Evolutionary conservation across 352 stramenopile species (phyloP), one percentile per base, ranked within the genome.

Genomic region (Phytophthora ramorum): DNA sequence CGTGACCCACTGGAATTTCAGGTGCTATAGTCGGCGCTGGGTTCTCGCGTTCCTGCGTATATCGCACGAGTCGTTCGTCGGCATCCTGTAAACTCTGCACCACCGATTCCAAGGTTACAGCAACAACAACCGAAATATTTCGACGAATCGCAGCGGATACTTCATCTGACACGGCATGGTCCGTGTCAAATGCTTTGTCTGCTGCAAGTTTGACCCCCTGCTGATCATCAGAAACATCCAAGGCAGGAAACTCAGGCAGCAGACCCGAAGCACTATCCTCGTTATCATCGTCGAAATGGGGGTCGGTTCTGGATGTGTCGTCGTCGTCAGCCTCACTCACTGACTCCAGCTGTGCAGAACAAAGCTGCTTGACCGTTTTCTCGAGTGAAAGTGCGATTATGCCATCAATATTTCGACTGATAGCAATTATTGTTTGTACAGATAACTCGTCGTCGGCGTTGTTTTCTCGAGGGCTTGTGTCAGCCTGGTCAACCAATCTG

Each of bases 381-480:
- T 81, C 69, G 0, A 86, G 35, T 17, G 77, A 78, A 10, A 68
- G 58, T 24, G 71, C 71, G n/a, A 86, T 69, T 5, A 86, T 71
- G 2, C 74, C 71, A 28, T 75, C 54, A 7, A 86, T 63, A 26
- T 51, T 79, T 44, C 72, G 75, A 47, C 64, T 65, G 48, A 83
- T 71, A n/a, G 68, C 71, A 20, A 83, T 75, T 17, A 66, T 63
- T 20, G 75, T 73, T 30, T 78, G 71, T 35, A 77, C 65, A 1
- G 69, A 44, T 16, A 78, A 17, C 17, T 79, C 60, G 5, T 63
- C 57, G n/a, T 63, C 30, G 16, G 10, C 19, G 24, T 64, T 66
- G 24, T 74, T 65, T 56, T 71, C 64, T 24, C 14, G n/a, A 7
- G 19, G 16, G 10, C 16, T 40, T 28, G 45, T 34, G 6, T 55